Base-by-base conservation (phyloP, 768 basidiomycete species). In the Collybiopsis luxurians region DNA sequence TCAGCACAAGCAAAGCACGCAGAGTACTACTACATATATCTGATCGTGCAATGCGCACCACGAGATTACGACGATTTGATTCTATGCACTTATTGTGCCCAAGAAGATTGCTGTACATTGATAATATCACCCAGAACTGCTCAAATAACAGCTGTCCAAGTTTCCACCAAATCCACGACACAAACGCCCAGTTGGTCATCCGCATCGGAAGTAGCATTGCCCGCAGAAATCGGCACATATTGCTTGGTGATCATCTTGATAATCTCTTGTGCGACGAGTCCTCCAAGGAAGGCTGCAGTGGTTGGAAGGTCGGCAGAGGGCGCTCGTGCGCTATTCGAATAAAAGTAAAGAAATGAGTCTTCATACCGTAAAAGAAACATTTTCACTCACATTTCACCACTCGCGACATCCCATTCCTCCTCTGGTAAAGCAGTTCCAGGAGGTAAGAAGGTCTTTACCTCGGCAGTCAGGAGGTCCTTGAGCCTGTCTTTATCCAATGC, bases 241-340 rank as follows among this genome's bases (percentile, higher is more conserved):
- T 99, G 97, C 64, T 85, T 86, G 56, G 96, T 99, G 64, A 96
- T 88, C 73, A 98, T 80, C 80, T 99, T 98, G 79, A 98, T 98
- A 5, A 87, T 86, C 68, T 99, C 97, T 64, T 99, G 97, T 24
- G 95, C 94, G 19, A 98, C 88, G 34, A 98, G 71, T 2, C 97
- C 97, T 1, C 97, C 97, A 0, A 98, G 75, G 65, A 98, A 85
- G 1, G 95, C 95, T 0, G 96, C 92, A 1, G 87, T 95, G 61
- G 95, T 98, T 5, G 96, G 96, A 2, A 98, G 73, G 64, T 96
- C 93, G 2, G 92, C 87, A 0, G 81, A 86, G 2, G 90, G 91
- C 7, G 92, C 79, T 1, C 94, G 89, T 11, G 78, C 85, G 55
- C 93, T 95, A n/a, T n/a, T n/a, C n/a, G 64, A 45, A 17, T 23